Base-by-base conservation (phyloP, 2,329 filamentous ascomycete species). In the Botrytis hyacinthi region DNA sequence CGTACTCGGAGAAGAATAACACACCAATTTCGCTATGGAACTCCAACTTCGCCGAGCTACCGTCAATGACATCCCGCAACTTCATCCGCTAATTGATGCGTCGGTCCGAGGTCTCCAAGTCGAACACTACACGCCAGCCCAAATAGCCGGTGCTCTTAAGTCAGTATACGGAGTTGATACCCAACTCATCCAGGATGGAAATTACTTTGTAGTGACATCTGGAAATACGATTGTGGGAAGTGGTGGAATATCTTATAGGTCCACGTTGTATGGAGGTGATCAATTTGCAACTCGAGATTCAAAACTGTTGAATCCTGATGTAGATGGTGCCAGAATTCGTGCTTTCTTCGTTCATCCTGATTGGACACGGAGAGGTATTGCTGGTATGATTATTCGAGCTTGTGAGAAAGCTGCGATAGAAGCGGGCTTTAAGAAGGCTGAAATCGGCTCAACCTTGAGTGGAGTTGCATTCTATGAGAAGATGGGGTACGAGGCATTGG, bases 301-400 rank as follows among this genome's bases (percentile, higher is more conserved):
- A 1, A 67, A 66, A 6, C 37, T 75, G 14, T 51, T 77, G 26
- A 40, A 74, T 63, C 75, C 76, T 1, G 59, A 32, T 4, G 72
- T 61, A 5, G 74, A 75, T 68, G 73, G 75, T 4, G 75, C 75
- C 0, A 77, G 75, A 60, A 73, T 77, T 54, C 71, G 75, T 10
- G 76, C 76, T 16, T 70, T 76, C n/a, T 76, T 76, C 44, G 76
- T 77, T 9, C 76, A 76, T 71, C 75, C 75, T 14, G 14, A 54
- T 20, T 76, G 71, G 71, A 54, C 65, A 9, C 37, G 74, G 16
- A 71, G 29, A 35, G 75, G 76, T 1, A 70, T 76, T 22, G 76
- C 70, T 9, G 70, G 67, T 10, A 67, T 73, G 40, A 61, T 77
- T 20, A 54, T 77, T 3, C 51, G 48, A 14, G 66, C 60, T 60